These are phyloP conservation scores for Tuber umbilicatum DNA, from an alignment of 495 filamentous ascomycete species.

Conservation along the genomic window DNA sequence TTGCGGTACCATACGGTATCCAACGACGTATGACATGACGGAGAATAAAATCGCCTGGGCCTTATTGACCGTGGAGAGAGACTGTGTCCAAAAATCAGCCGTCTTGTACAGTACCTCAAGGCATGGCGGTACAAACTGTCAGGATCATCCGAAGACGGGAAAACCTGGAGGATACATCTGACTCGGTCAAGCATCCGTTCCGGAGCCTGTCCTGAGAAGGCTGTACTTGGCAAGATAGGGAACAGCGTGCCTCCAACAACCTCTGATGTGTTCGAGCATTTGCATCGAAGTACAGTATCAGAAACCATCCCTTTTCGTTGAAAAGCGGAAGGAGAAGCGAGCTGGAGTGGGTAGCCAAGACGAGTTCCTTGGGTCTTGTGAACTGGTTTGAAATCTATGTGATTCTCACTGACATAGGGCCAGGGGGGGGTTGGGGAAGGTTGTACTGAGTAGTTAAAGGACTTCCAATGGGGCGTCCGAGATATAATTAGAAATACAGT, in stretches of 20 bases:
- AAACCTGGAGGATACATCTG: not conserved
- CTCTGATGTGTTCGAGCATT: not conserved
- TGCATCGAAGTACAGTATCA: not conserved
- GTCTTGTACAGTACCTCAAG: not conserved
- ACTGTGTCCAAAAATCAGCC: not conserved
- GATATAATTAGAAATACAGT: conserved; percentile 6
- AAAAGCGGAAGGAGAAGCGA: not conserved
- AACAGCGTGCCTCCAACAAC: not conserved
- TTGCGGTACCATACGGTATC: not conserved
- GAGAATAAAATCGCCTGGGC: not conserved
- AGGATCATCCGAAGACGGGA: not conserved
- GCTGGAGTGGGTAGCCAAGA: not conserved
- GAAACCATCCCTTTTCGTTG: not conserved
- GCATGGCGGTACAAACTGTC: not conserved
- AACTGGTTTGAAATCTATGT: not conserved
- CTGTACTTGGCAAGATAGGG: not conserved
- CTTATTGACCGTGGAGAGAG: not conserved
- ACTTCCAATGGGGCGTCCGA: not conserved
- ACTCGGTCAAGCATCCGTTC: not conserved
- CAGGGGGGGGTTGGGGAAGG: not conserved
- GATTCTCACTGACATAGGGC: not conserved
- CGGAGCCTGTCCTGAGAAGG: not conserved
- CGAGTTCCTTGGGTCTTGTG: not conserved
- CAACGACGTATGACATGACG: not conserved
- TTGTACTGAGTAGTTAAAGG: not conserved